Percentiles rank a stretch among this genome's conserved stretches.
These are phyloP conservation scores for Plantago lanceolata DNA, from an alignment of 305 asterid genomes.

Conservation along the genomic window DNA sequence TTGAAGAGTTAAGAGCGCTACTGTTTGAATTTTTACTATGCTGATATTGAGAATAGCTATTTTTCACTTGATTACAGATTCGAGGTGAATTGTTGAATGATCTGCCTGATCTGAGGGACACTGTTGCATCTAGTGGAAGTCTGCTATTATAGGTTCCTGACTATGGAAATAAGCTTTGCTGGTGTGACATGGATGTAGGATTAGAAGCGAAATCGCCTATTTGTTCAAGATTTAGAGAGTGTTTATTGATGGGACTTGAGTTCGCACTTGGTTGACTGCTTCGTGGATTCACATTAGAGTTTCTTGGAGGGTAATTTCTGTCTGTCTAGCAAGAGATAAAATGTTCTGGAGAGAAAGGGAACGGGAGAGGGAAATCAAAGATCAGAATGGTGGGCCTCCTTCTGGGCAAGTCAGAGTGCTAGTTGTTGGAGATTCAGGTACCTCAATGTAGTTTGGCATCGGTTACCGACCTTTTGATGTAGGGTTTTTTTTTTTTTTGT, in stretches of 20 bases:
- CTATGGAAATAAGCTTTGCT: conserved; percentile 1
- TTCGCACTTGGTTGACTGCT: conserved; percentile 5
- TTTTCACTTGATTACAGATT: background rate
- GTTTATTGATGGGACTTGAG: conserved; percentile 26
- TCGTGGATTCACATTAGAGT: background rate
- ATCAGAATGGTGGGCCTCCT: conserved; percentile 77
- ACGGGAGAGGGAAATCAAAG: conserved; percentile 46
- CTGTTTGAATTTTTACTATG: too few relatives aligned
- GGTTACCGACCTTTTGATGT: background rate
- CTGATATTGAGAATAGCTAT: background rate
- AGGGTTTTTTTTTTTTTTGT: background rate
- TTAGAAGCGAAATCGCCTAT: conserved; percentile 11
- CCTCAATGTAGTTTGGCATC: conserved; percentile 11
- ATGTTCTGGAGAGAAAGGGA: conserved; percentile 80
- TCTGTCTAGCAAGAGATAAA: conserved; percentile 23
- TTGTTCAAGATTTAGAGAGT: conserved; percentile 20
- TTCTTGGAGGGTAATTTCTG: conserved; percentile 18
- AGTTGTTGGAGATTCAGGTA: conserved; percentile 71
- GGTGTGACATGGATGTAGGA: conserved; percentile 4
- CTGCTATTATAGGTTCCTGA: conserved; percentile 12
- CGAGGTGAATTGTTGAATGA: conserved; percentile 10
- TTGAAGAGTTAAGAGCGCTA: too few relatives aligned
- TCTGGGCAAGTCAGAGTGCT: conserved; percentile 91
- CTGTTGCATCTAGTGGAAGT: conserved; percentile 18
- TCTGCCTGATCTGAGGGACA: background rate